Evolutionary conservation across 1,139 yeast genomes (phyloP).

Genomic region (Taiozyma onychis): DNA sequence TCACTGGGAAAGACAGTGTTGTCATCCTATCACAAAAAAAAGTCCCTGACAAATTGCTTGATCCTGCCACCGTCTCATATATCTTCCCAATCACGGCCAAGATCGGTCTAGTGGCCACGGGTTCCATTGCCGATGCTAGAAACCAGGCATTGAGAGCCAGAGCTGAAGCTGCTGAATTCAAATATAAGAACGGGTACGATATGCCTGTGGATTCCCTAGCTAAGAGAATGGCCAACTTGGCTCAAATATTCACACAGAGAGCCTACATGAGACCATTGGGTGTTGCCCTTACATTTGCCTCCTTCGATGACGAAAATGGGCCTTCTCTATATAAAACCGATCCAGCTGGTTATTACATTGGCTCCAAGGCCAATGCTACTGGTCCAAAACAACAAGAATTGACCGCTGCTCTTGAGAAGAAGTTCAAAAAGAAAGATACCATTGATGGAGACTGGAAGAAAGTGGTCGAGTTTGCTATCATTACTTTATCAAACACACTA

Average conservation of each 20-base stretch:
- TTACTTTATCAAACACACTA: slow-evolving; percentile 76
- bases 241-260: slow-evolving; percentile 93
- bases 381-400: slow-evolving; percentile 99
- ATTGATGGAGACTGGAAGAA: slow-evolving; percentile 85
- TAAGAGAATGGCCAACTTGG: slow-evolving; percentile 90
- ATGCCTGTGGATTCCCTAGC: slow-evolving; percentile 95
- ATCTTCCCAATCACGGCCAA: slow-evolving; percentile 76
- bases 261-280: slow-evolving; percentile 99
- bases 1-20: slow-evolving; percentile 84
- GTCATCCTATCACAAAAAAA: slow-evolving; percentile 92
- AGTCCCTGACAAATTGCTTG: slow-evolving; percentile 91
- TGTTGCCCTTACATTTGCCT: slow-evolving; percentile 82
- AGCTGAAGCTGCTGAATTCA: slow-evolving; percentile 90
- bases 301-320: slow-evolving; percentile 84
- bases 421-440: slow-evolving; percentile 68
- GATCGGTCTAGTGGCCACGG: slow-evolving; percentile 90
- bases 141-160: slow-evolving; percentile 87
- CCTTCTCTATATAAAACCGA: slow-evolving; percentile 92
- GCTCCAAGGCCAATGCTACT: slow-evolving; percentile 88
- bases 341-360: slow-evolving; percentile 95
- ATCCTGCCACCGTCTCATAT: slow-evolving; percentile 78
- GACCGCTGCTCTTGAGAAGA: slow-evolving; percentile 84
- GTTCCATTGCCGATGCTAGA: slow-evolving; percentile 95
- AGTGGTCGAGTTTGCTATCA: slow-evolving; percentile 85
- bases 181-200: slow-evolving; percentile 91